Conservation (phyloP, 192 early-diverging fungal species). For the Coemansia sp. region DNA sequence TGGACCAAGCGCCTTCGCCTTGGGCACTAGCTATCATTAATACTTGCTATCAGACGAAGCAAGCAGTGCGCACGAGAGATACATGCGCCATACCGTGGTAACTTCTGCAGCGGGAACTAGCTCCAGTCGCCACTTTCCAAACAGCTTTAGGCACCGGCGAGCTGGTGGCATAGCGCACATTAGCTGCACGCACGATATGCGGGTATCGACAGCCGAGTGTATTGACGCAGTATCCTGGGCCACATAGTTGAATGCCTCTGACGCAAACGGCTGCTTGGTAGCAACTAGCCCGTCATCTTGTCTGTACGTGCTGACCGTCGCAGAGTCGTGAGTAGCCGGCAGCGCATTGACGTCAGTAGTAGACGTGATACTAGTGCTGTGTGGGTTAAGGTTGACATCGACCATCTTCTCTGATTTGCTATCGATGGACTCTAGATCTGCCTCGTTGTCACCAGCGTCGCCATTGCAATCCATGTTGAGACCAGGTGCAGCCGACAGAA, state of each 20-base stretch:
- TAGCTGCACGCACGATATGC: conserved; percentile 51
- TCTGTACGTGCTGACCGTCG: conserved; percentile 17
- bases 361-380: conserved; percentile 6
- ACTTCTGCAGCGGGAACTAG: conserved; percentile 41
- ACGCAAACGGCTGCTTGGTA: conserved; percentile 22
- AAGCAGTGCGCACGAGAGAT: conserved; percentile 54
- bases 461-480: neutral
- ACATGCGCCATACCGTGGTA: conserved; percentile 56
- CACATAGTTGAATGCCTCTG: conserved; percentile 54
- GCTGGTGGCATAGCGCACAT: conserved; percentile 47
- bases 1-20: neutral
- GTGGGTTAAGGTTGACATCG: conserved; percentile 2
- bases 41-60: conserved; percentile 31
- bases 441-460: conserved; percentile 10
- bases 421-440: neutral
- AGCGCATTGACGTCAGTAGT: conserved; percentile 3
- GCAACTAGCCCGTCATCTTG: conserved; percentile 12
- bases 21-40: conserved; percentile 3
- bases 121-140: conserved; percentile 50
- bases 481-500: conserved; percentile 26
- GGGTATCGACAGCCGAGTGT: conserved; percentile 19
- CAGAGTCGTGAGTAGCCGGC: conserved; percentile 4
- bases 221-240: conserved; percentile 21
- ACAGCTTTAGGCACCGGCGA: conserved; percentile 34
- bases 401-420: neutral